phyloP scores from a whole-genome alignment of 2,329 filamentous ascomycete genomes.

The Apiospora arundinis region DNA sequence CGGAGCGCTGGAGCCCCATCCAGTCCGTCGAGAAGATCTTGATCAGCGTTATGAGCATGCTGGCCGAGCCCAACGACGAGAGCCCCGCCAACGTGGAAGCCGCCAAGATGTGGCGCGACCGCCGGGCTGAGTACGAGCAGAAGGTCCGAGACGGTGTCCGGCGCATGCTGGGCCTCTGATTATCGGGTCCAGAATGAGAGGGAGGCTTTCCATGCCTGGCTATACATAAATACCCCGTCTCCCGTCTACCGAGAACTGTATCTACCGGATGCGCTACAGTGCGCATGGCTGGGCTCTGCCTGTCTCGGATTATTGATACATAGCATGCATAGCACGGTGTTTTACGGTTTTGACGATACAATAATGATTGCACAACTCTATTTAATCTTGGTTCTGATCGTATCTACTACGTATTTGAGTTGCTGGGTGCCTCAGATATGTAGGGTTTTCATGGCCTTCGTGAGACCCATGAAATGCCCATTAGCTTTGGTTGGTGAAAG shows the following conservation, averaged over 20 bases:
- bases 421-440: neutral
- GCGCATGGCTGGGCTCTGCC: neutral
- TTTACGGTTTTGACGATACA: constrained; percentile 8
- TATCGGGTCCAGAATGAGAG: neutral
- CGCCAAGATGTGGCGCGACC: constrained; percentile 93
- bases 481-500: neutral
- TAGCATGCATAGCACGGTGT: constrained; percentile 19
- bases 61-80: constrained; percentile 96
- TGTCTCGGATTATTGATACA: neutral
- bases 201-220: neutral
- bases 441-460: neutral
- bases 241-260: neutral
- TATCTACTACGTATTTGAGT: neutral
- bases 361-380: constrained; percentile 6
- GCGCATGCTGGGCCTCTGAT: constrained; percentile 75
- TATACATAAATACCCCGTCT: neutral
- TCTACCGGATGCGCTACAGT: neutral
- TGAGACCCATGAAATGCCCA: neutral
- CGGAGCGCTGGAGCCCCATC: constrained; percentile 94
- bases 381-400: neutral
- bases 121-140: constrained; percentile 81
- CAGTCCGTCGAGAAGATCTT: constrained; percentile 98
- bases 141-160: constrained; percentile 84
- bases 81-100: constrained; percentile 96
- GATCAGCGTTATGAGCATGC: constrained; percentile 97